phyloP scores from a whole-genome alignment of 257 asterid genomes.

The Penstemon davidsonii region DNA sequence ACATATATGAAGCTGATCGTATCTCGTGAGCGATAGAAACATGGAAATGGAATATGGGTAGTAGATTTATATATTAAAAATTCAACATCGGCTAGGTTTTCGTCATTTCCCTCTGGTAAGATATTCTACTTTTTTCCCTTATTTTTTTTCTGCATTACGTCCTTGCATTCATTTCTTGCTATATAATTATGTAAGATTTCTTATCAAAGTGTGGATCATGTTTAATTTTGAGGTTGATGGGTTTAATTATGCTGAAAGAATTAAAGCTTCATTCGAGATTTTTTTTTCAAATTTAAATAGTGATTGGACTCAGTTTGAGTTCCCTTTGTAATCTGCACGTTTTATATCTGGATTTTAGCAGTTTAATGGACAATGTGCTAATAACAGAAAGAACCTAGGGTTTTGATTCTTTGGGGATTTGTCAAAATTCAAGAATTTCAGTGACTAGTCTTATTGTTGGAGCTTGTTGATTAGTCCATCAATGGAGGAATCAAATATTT shows the following conservation, averaged over 20 bases:
- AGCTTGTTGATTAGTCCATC: slow-evolving; percentile 14
- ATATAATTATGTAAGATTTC: not conserved
- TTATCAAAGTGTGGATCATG: slow-evolving; percentile 6
- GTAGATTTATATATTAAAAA: no score
- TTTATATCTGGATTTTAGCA: slow-evolving; percentile 3
- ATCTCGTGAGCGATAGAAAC: no score
- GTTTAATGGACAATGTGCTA: slow-evolving; percentile 10
- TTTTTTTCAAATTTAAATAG: not conserved
- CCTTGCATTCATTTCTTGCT: slow-evolving; percentile 14
- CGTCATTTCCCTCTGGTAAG: slow-evolving; percentile 34
- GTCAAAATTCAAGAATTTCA: slow-evolving; percentile 7
- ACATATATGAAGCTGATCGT: no score
- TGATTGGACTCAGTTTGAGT: not conserved
- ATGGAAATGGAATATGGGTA: no score
- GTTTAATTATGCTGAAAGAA: slow-evolving; percentile 5
- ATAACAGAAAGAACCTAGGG: slow-evolving; percentile 11
- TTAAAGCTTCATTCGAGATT: not conserved
- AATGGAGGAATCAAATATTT: slow-evolving; percentile 9
- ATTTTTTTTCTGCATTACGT: not conserved
- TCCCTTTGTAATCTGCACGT: not conserved
- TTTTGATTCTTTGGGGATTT: slow-evolving; percentile 26
- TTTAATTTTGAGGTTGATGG: slow-evolving; percentile 1
- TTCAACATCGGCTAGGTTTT: no score
- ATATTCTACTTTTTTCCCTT: slow-evolving; percentile 2
- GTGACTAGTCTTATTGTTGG: not conserved